Conservation (phyloP, 225 moss, liverwort and hornwort genomes). For the Asterella californica region DNA sequence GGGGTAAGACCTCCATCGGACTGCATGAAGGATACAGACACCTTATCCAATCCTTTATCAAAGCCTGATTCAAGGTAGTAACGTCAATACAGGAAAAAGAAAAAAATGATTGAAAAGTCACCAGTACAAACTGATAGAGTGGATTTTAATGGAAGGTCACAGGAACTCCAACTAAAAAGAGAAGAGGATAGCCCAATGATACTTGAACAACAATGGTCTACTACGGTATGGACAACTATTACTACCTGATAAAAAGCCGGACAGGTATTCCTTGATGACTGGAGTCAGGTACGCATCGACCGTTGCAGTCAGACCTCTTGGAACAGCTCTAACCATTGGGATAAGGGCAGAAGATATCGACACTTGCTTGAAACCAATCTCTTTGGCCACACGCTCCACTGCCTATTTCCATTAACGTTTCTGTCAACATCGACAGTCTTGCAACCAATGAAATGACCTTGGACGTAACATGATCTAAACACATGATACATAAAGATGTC, state of each 20-base stretch:
- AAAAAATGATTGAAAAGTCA: background rate
- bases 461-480: background rate
- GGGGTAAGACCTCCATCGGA: slow-evolving; percentile 98
- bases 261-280: slow-evolving; percentile 75
- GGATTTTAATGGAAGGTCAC: background rate
- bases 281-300: slow-evolving; percentile 97
- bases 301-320: slow-evolving; percentile 91
- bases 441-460: background rate
- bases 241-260: slow-evolving; percentile 84
- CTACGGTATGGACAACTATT: background rate
- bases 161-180: background rate
- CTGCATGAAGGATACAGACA: slow-evolving; percentile 94
- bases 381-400: slow-evolving; percentile 66
- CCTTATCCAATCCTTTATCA: slow-evolving; percentile 82
- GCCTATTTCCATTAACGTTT: slow-evolving; percentile 29
- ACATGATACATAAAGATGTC: background rate
- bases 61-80: slow-evolving; percentile 49
- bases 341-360: slow-evolving; percentile 89
- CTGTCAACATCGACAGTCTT: background rate
- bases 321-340: slow-evolving; percentile 96
- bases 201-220: background rate
- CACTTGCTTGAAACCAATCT: slow-evolving; percentile 87
- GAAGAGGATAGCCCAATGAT: background rate
- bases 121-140: background rate
- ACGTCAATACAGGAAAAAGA: background rate